Evolutionary conservation across 352 stramenopile species (phyloP), one percentile per base, ranked within the genome.

Genomic region (Pythium aquatile): DNA sequence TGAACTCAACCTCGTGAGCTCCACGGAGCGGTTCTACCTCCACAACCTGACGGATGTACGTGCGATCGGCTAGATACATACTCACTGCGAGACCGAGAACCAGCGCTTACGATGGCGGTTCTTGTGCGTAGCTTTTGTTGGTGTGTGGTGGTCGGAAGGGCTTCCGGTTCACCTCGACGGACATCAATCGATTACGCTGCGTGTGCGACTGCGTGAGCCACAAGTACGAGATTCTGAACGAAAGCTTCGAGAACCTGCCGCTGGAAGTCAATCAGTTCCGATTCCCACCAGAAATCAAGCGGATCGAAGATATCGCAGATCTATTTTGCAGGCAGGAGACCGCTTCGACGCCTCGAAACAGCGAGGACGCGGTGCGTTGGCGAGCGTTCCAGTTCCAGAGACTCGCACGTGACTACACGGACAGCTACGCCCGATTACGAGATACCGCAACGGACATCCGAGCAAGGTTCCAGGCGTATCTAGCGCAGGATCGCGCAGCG

Each of bases 1-100:
- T 32, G 68, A 78, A 44, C 72, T 93, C 37, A 93, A 93, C 59
- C 62, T 95, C 16, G 85, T 76, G 58, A 91, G 83, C 58, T 81
- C 79, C 42, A 86, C 72, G 0, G 87, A 94, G 64, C 76, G 87
- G 1, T 73, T 95, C 26, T 85, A 76, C 55, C 63, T 95, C n/a
- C 87, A 95, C 61, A 69, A 70, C 6, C 74, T 93, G 1, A 90
- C 83, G 37, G 87, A 95, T 61, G 87, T 95, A 81, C 35, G 75
- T 60, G 9, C 20, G 14, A n/a, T 5, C 30, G 1, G 17, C 42
- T 26, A 28, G 8, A 11, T 9, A 9, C 17, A 24, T 29, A 8
- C 14, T 42, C 10, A 42, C 10, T 42, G 13, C 6, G 3, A 39
- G 17, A 24, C 2, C 8, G 20, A 11, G 17, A 49, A 49, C 5